These are phyloP conservation scores for Trichoderma sp. DNA, from an alignment of 2,329 filamentous ascomycete genomes.

Conservation along the genomic window DNA sequence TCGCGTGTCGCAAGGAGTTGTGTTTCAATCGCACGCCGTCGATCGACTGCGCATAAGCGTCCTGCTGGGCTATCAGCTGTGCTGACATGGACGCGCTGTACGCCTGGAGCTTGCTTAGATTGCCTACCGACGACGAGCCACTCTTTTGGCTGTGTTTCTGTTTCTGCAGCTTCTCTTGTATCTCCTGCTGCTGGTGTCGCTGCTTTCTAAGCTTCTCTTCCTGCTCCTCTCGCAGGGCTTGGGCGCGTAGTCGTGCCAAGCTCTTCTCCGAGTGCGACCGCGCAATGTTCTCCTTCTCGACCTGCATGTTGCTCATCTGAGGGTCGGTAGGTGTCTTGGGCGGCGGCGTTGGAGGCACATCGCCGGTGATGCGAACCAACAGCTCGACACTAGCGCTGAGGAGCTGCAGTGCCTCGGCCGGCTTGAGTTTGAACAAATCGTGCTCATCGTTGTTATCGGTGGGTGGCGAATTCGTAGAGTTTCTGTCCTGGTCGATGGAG, in stretches of 20 bases:
- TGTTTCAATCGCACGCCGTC: slow-evolving; percentile 58
- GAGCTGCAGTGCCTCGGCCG: slow-evolving; percentile 74
- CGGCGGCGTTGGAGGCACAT: slow-evolving; percentile 79
- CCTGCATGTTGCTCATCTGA: slow-evolving; percentile 64
- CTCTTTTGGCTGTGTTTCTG: not conserved
- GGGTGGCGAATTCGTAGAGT: not conserved
- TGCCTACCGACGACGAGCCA: slow-evolving; percentile 18
- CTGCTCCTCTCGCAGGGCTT: slow-evolving; percentile 38
- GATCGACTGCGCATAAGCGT: slow-evolving; percentile 36
- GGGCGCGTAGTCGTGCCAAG: slow-evolving; percentile 47
- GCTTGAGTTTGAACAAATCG: slow-evolving; percentile 72
- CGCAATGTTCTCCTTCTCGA: slow-evolving; percentile 62
- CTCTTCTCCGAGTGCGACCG: slow-evolving; percentile 59
- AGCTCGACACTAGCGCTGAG: slow-evolving; percentile 72
- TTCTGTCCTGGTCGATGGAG: slow-evolving; percentile 27
- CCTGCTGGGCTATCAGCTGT: slow-evolving; percentile 32
- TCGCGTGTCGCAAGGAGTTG: slow-evolving; percentile 30
- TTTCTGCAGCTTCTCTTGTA: not conserved
- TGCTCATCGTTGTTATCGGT: slow-evolving; percentile 40
- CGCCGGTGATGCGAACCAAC: slow-evolving; percentile 71
- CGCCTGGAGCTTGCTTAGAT: slow-evolving; percentile 28
- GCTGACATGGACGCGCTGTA: slow-evolving; percentile 32
- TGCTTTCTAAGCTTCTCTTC: slow-evolving; percentile 29
- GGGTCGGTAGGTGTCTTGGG: slow-evolving; percentile 64
- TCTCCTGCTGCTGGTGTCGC: slow-evolving; percentile 11